phyloP scores from a whole-genome alignment of 1,284 basidiomycete genomes.

The Porogramme epimiltina region DNA sequence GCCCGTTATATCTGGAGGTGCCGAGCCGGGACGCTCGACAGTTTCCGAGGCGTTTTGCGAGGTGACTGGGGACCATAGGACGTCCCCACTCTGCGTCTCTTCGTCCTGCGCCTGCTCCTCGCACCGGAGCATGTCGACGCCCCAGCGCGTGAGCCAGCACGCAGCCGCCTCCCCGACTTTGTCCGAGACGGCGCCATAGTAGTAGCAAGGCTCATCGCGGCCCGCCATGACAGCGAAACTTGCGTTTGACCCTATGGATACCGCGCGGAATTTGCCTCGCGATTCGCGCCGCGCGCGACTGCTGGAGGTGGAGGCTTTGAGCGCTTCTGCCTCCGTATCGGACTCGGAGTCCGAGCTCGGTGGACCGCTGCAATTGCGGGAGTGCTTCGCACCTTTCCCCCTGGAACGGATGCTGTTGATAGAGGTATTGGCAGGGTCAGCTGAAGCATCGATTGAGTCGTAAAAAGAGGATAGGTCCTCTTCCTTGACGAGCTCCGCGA shows the following conservation, averaged over 20 bases:
- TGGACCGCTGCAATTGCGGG: slow-evolving; percentile 20
- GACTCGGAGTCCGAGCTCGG: slow-evolving; percentile 13
- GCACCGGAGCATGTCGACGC: slow-evolving; percentile 69
- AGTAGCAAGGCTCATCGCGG: slow-evolving; percentile 42
- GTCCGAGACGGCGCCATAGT: slow-evolving; percentile 83
- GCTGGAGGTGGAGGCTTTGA: neutral
- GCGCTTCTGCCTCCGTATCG: neutral
- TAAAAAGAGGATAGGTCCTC: slow-evolving; percentile 8
- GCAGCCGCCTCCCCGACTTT: slow-evolving; percentile 90
- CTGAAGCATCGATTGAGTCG: slow-evolving; percentile 2
- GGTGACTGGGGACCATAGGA: slow-evolving; percentile 7
- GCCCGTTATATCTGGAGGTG: slow-evolving; percentile 16
- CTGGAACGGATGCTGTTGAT: neutral
- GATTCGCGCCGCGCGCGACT: neutral
- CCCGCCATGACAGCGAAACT: neutral
- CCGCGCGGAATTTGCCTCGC: neutral
- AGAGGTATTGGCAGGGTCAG: neutral
- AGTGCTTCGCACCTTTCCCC: slow-evolving; percentile 33
- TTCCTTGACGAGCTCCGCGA: slow-evolving; percentile 55
- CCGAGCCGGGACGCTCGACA: slow-evolving; percentile 17
- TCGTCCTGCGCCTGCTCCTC: slow-evolving; percentile 49
- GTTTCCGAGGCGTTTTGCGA: slow-evolving; percentile 7
- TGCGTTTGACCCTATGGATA: too few species aligned
- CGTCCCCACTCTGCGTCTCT: neutral
- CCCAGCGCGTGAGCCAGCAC: slow-evolving; percentile 91